Percentiles rank a stretch among this genome's conserved stretches.
Evolutionary conservation across 345 rosid genomes (phyloP).

Genomic region (Citrus reticulata): DNA sequence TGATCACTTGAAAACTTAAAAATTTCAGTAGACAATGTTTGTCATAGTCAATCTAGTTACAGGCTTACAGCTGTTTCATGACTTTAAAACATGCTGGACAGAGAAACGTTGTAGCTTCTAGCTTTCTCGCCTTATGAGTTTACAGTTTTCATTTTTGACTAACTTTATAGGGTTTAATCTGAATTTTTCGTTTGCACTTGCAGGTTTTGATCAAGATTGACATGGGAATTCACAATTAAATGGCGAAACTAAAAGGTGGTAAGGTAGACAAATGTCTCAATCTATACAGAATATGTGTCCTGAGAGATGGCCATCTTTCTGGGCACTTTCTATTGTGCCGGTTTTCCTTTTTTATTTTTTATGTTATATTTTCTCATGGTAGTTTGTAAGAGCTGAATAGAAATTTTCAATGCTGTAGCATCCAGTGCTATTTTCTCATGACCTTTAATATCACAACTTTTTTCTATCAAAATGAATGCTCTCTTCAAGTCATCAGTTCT

Average conservation of each 20-base stretch:
- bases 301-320: background rate
- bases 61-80: slow-evolving; percentile 25
- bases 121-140: slow-evolving; percentile 23
- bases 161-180: slow-evolving; percentile 38
- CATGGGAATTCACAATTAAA: background rate
- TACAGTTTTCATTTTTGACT: slow-evolving; percentile 37
- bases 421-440: too few species aligned
- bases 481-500: background rate
- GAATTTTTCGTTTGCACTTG: slow-evolving; percentile 19
- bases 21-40: background rate
- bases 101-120: slow-evolving; percentile 14
- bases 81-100: slow-evolving; percentile 32
- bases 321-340: background rate
- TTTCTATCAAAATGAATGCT: background rate
- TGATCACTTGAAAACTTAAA: background rate
- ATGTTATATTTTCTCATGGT: background rate
- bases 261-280: background rate
- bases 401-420: background rate
- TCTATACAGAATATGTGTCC: background rate
- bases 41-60: background rate
- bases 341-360: background rate
- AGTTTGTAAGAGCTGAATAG: background rate
- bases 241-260: background rate
- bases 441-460: background rate
- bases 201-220: background rate